Base-by-base conservation (phyloP, 768 basidiomycete genomes). In the Boletus patriciae region DNA sequence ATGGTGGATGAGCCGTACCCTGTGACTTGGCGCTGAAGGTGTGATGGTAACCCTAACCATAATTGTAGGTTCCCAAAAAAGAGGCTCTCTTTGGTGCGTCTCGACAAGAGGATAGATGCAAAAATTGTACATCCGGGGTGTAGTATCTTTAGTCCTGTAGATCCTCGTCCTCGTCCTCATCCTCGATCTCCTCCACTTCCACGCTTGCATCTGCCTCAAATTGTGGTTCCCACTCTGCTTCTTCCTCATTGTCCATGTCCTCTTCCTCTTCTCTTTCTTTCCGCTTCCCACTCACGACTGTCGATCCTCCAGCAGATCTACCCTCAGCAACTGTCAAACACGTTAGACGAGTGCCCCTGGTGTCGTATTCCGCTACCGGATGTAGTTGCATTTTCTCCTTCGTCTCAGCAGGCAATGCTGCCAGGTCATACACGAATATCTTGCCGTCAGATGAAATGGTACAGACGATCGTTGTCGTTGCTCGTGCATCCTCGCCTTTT, bases 371-470 rank as follows among this genome's bases (percentile, higher is more conserved):
- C 2, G 81, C 80, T 2, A 85, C 74, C 1, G 93, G 85, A 19
- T 73, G 66, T 21, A 91, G 75, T 42, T 79, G 70, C 18, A 69
- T 0, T 46, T 43, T 36, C 52, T 65, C 41, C 53, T 61, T 45
- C 61, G 60, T 18, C 64, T 60, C 40, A 16, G 60, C 41, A 23
- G 84, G 79, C 4, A 89, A 64, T 7, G 71, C 65, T 2, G 80
- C 78, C 54, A 93, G 73, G 69, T 94, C 87, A 70, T 87, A 94
- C 19, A 94, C 66, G 60, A 85, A 82, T 54, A 94, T 82, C 56
- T 84, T 83, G 8, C 97, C 97, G 57, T 98, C 97, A 0, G 96
- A 97, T 0, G 94, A 98, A 16, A 84, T 85, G 3, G 93, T 90
- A 60, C 85, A 82, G 4, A 84, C 80, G 23, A 90, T 74, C 0